Evolutionary conservation across 257 asterid genomes (phyloP).

Genomic region (Paulownia fortunei): DNA sequence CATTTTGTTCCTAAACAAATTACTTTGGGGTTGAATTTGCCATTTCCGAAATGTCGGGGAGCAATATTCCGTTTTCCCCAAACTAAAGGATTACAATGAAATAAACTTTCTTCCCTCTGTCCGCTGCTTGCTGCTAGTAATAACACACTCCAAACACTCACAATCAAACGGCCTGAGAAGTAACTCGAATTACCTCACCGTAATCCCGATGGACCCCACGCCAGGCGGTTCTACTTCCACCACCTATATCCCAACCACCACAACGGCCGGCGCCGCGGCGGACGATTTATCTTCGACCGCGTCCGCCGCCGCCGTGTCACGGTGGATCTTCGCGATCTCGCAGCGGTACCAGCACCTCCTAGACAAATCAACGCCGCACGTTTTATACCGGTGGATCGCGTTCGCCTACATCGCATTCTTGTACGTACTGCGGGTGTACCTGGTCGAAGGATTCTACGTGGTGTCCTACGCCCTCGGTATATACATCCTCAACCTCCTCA

Average conservation of each 20-base stretch:
- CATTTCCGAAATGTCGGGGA: background rate
- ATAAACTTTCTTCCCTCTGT: too few species aligned
- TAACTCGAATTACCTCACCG: background rate
- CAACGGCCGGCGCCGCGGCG: constrained; percentile 3
- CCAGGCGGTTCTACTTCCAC: constrained; percentile 30
- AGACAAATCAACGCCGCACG: constrained; percentile 52
- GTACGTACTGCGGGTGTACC: constrained; percentile 54
- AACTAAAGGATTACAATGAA: background rate
- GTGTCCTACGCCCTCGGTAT: constrained; percentile 58
- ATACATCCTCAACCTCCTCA: constrained; percentile 52
- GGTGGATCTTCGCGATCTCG: constrained; percentile 34
- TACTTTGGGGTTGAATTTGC: background rate
- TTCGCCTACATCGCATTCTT: constrained; percentile 44
- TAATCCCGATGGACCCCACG: constrained; percentile 33
- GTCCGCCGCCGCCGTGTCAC: constrained; percentile 25
- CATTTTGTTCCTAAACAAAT: background rate
- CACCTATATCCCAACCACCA: background rate
- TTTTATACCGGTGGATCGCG: constrained; percentile 59
- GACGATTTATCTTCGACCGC: constrained; percentile 20
- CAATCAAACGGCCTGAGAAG: background rate
- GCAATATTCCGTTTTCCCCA: background rate
- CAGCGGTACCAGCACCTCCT: constrained; percentile 54
- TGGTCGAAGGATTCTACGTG: constrained; percentile 56
- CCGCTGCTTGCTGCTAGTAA: background rate
- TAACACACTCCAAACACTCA: background rate